A percentile compares a stretch with the other conserved stretches of the same genome.
These are phyloP conservation scores for Skeletonema potamos DNA, from an alignment of 108 stramenopile species.

Conservation along the genomic window DNA sequence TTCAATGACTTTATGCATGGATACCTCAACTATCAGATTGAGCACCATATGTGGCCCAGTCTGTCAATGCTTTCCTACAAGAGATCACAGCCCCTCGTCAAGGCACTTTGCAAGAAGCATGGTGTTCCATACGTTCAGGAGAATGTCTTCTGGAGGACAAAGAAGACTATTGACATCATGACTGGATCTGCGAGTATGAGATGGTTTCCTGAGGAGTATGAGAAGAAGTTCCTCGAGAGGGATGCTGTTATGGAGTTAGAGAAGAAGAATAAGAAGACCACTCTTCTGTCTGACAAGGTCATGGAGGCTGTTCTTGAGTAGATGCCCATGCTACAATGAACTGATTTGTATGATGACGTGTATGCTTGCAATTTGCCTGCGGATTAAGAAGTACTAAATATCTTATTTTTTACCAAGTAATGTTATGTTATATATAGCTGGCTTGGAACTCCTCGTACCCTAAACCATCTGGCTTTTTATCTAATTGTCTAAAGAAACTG, in stretches of 20 bases:
- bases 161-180: constrained; percentile 89
- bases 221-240: constrained; percentile 54
- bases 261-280: constrained; percentile 39
- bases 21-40: constrained; percentile 91
- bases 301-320: constrained; percentile 41
- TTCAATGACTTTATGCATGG: constrained; percentile 85
- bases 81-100: constrained; percentile 70
- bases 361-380: neutral
- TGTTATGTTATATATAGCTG: no score
- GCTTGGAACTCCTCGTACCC: no score
- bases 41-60: constrained; percentile 91
- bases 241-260: constrained; percentile 52
- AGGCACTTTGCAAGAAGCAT: constrained; percentile 78
- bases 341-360: no score
- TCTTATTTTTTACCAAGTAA: neutral
- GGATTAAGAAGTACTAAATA: neutral
- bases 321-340: neutral
- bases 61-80: constrained; percentile 88
- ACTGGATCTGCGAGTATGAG: constrained; percentile 82
- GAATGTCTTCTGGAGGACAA: constrained; percentile 71
- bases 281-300: constrained; percentile 40
- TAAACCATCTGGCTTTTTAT: no score
- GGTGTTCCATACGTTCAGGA: constrained; percentile 90
- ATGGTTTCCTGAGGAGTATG: constrained; percentile 78
- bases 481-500: no score